phyloP scores from a whole-genome alignment of 2,329 filamentous ascomycete genomes.

The Colletotrichum aenigma region DNA sequence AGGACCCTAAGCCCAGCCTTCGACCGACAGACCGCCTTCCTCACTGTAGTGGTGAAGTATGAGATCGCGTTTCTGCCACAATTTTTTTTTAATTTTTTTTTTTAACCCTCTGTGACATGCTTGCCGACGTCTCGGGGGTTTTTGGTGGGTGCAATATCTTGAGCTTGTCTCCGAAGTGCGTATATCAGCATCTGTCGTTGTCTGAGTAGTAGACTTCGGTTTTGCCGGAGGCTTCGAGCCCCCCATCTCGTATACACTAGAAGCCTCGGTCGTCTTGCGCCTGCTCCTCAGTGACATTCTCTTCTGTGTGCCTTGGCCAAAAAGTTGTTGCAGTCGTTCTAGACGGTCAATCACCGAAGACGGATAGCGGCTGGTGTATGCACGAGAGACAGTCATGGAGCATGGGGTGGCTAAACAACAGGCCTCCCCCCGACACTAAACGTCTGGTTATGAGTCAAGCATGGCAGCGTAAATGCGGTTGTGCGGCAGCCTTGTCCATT shows the following conservation, averaged over 20 bases:
- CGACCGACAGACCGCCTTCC: constrained; percentile 3
- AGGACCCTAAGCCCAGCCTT: neutral
- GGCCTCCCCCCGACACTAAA: constrained; percentile 11
- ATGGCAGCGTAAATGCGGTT: constrained; percentile 6
- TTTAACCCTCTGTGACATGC: neutral
- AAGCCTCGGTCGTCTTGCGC: neutral
- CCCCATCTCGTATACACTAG: neutral
- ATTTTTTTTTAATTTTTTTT: neutral
- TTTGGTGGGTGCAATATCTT: neutral
- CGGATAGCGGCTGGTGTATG: neutral
- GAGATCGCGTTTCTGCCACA: constrained; percentile 8
- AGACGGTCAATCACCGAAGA: constrained; percentile 15
- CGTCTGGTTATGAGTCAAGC: constrained; percentile 17
- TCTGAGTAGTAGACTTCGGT: neutral
- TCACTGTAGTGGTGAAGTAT: neutral
- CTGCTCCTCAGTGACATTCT: neutral
- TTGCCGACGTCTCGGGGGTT: neutral
- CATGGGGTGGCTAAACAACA: constrained; percentile 14
- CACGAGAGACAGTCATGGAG: neutral
- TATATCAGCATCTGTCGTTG: neutral
- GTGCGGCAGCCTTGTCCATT: constrained; percentile 17
- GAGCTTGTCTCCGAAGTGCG: neutral
- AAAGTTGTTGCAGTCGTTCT: neutral
- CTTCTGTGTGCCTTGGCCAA: neutral
- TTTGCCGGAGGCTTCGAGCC: neutral